phyloP scores from a whole-genome alignment of 805 yeast species.

The Cyberlindnera maritima region DNA sequence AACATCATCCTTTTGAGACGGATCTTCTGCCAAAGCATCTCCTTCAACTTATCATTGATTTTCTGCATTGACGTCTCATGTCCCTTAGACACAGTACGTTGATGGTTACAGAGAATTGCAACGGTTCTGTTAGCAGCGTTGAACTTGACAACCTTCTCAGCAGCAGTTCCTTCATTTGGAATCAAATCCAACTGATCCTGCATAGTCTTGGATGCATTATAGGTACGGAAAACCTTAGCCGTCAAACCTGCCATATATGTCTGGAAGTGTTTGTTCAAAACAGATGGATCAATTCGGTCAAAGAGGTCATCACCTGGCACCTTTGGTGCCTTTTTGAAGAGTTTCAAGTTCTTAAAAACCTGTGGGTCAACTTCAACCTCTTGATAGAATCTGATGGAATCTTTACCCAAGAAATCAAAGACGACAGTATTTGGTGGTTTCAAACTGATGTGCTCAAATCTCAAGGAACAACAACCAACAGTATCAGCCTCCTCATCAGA shows the following conservation, averaged over 20 bases:
- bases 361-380: conserved; percentile 91
- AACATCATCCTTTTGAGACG: conserved; percentile 70
- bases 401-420: conserved; percentile 94
- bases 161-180: conserved; percentile 80
- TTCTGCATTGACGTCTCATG: conserved; percentile 81
- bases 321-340: conserved; percentile 87
- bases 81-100: conserved; percentile 82
- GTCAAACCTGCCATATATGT: conserved; percentile 90
- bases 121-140: conserved; percentile 96
- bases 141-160: conserved; percentile 81
- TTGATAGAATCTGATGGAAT: conserved; percentile 86
- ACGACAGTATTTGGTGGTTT: conserved; percentile 82
- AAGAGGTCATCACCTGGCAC: conserved; percentile 89
- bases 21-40: conserved; percentile 80
- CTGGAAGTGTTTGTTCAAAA: conserved; percentile 83
- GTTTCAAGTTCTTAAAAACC: conserved; percentile 82
- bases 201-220: conserved; percentile 95
- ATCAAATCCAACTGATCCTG: conserved; percentile 88
- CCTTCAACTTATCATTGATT: conserved; percentile 73
- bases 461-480: conserved; percentile 93
- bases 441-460: conserved; percentile 85
- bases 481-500: conserved; percentile 98
- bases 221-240: conserved; percentile 96
- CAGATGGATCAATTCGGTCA: conserved; percentile 82
- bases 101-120: conserved; percentile 96